Evolutionary conservation across 345 rosid genomes (phyloP), one percentile per base, ranked within the genome.

Genomic region (Euclidium syriacum): DNA sequence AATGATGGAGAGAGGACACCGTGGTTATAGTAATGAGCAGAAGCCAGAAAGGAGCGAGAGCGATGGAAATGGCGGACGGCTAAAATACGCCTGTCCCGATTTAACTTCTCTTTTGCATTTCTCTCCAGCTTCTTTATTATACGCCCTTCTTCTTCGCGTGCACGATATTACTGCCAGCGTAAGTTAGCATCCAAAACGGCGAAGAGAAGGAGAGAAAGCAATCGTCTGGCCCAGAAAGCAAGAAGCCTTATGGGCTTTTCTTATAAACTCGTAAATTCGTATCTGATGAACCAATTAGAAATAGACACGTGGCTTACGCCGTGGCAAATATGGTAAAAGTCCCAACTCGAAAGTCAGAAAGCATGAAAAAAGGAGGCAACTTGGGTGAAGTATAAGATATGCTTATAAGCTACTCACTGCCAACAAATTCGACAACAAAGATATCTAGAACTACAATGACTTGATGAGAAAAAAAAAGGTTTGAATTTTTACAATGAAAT

Each of bases 51-150:
- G 14, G 25, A 53, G 24, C 42, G 68, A 56, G 72, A 57, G 67
- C 56, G 67, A 65, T 41, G 72, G 43, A 59, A 27, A 72, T 58
- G 72, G 65, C 70, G 76, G 68, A 59, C 19, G 52, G 39, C 68
- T 73, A 73, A 73, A 73, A 46, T 73, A 27, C 76, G 72, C 68
- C 64, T 19, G 29, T 25, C 63, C 52, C 9, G 49, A 42, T 65
- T 42, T 65, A 57, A 43, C 35, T 40, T 56, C n/a, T 48, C 17
- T 54, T 42, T 11, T 53, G 50, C 1, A n/a, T 25, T 41, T 26
- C 59, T 41, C 9, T n/a, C 4, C 14, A 5, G 14, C 12, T 18
- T 23, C 1, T 32, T 26, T 30, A 43, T 54, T 12, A 41, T 42
- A 44, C 49, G 40, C 56, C 36, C 67, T 43, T 41, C 47, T 56